Percentiles rank a stretch among this genome's conserved stretches.
Conservation (phyloP, 495 filamentous ascomycete species). For the Tuber borchii region DNA sequence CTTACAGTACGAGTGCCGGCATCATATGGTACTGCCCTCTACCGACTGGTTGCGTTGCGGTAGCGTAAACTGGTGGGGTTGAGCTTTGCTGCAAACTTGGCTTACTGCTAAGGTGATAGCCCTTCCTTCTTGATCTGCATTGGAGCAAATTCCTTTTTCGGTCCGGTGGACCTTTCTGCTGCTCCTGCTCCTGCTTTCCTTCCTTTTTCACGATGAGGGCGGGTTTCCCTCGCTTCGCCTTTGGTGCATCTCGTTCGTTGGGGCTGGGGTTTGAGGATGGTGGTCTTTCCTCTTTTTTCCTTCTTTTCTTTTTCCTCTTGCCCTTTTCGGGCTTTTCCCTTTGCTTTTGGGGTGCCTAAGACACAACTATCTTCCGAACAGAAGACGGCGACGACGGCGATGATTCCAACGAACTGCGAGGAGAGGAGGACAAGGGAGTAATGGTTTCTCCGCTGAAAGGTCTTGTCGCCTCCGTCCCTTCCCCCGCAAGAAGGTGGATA, state of each 20-base stretch:
- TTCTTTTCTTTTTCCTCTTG: neutral
- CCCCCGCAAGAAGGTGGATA: neutral
- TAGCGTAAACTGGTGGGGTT: neutral
- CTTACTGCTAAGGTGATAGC: neutral
- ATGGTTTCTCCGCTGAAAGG: slow-evolving; percentile 24
- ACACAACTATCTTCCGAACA: neutral
- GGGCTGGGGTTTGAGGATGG: neutral
- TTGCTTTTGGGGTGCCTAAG: neutral
- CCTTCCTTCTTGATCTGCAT: slow-evolving; percentile 1
- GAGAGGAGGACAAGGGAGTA: slow-evolving; percentile 26
- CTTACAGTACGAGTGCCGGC: neutral
- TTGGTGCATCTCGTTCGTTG: neutral
- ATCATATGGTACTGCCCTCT: neutral
- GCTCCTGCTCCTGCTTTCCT: neutral
- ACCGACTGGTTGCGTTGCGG: neutral
- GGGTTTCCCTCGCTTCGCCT: slow-evolving; percentile 7
- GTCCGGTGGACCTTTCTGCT: slow-evolving; percentile 7
- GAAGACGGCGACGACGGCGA: neutral
- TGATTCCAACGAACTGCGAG: slow-evolving; percentile 12
- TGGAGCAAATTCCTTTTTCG: slow-evolving; percentile 19
- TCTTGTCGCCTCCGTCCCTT: neutral
- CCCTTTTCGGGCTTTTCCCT: neutral
- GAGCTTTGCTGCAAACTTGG: neutral
- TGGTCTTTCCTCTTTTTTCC: neutral
- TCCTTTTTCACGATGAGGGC: slow-evolving; percentile 26